Conservation (phyloP, 2,329 filamentous ascomycete species). For the Dactylellina sp. region DNA sequence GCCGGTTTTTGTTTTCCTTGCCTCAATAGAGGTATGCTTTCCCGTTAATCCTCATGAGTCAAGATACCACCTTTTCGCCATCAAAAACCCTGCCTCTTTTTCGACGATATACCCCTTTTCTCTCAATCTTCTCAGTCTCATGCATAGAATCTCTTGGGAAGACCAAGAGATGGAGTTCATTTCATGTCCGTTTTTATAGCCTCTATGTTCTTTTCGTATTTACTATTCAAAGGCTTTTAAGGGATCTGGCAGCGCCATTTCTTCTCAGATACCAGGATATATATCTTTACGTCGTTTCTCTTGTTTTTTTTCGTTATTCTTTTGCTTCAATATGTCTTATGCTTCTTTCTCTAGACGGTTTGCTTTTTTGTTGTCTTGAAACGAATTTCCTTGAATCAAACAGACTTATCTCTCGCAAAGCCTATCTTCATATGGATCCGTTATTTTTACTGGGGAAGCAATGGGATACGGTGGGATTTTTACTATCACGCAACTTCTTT, state of each 20-base stretch:
- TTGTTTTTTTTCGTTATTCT: constrained; percentile 16
- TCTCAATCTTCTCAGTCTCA: constrained; percentile 22
- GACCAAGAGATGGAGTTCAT: constrained; percentile 52
- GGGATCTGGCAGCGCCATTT: constrained; percentile 48
- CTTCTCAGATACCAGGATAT: constrained; percentile 56
- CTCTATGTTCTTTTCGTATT: constrained; percentile 24
- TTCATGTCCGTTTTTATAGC: constrained; percentile 31
- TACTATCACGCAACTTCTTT: constrained; percentile 2
- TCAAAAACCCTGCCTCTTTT: constrained; percentile 2
- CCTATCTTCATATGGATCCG: constrained; percentile 25
- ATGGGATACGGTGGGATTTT: constrained; percentile 26
- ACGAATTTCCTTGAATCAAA: constrained; percentile 55
- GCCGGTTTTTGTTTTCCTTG: constrained; percentile 27
- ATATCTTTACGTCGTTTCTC: constrained; percentile 23
- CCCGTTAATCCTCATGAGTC: constrained; percentile 28
- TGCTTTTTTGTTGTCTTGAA: constrained; percentile 12
- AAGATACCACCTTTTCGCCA: constrained; percentile 27
- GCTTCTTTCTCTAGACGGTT: constrained; percentile 42
- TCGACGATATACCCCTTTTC: constrained; percentile 49
- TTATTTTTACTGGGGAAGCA: constrained; percentile 26
- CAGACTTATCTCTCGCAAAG: constrained; percentile 2
- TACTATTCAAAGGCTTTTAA: constrained; percentile 30
- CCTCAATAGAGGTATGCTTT: constrained; percentile 10
- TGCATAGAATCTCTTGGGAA: constrained; percentile 54
- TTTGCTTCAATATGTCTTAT: constrained; percentile 14